These are phyloP conservation scores for Nitzschia sp. DNA, from an alignment of 108 stramenopile species.

Conservation along the genomic window DNA sequence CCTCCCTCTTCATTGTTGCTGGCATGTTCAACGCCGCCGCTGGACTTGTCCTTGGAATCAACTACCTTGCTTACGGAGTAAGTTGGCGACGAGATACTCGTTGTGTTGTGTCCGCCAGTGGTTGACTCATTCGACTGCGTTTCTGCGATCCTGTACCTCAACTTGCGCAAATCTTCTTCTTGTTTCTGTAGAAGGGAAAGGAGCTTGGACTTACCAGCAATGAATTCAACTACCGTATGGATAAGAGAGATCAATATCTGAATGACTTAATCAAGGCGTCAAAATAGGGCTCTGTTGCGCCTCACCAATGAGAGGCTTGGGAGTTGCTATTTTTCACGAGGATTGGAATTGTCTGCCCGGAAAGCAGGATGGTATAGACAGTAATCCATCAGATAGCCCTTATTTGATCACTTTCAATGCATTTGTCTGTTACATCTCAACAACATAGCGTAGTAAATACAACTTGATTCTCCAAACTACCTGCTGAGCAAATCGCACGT, in stretches of 20 bases:
- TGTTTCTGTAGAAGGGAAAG: slow-evolving; percentile 33
- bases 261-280: slow-evolving; percentile 19
- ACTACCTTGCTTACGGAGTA: slow-evolving; percentile 61
- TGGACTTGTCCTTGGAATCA: slow-evolving; percentile 55
- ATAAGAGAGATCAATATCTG: slow-evolving; percentile 49
- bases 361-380: too few relatives aligned
- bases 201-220: slow-evolving; percentile 49
- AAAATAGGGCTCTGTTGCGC: slow-evolving; percentile 1
- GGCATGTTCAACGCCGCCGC: slow-evolving; percentile 77
- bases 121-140: not conserved
- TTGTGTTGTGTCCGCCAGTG: slow-evolving; percentile 11
- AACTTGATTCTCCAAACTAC: too few relatives aligned
- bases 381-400: too few relatives aligned
- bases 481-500: too few relatives aligned
- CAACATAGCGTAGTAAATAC: too few relatives aligned
- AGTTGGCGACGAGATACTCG: slow-evolving; percentile 21
- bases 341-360: not conserved
- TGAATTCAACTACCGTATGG: slow-evolving; percentile 66
- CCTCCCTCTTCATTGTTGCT: slow-evolving; percentile 70
- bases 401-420: too few relatives aligned
- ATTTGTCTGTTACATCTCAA: too few relatives aligned
- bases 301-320: not conserved
- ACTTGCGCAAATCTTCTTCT: not conserved
- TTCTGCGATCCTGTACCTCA: not conserved
- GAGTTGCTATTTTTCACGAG: not conserved